phyloP scores from a whole-genome alignment of 2,329 filamentous ascomycete species.

The Fusarium xylarioides region DNA sequence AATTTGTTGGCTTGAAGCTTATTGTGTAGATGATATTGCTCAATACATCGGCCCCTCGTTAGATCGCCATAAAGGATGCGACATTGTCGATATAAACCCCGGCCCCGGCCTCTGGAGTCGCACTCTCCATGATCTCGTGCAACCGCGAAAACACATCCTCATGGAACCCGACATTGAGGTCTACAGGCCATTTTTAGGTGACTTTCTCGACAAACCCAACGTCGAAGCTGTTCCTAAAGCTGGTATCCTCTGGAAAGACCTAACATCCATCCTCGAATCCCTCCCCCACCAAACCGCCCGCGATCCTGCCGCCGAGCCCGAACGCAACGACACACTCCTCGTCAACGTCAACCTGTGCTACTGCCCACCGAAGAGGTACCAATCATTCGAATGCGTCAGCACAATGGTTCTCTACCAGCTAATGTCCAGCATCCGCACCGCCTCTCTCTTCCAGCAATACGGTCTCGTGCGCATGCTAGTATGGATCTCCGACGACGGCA shows the following conservation, averaged over 20 bases:
- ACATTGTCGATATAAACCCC: conserved; percentile 88
- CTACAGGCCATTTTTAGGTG: conserved; percentile 69
- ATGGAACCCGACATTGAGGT: conserved; percentile 73
- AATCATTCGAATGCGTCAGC: conserved; percentile 64
- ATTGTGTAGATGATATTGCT: conserved; percentile 70
- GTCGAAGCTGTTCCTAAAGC: conserved; percentile 63
- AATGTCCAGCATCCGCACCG: conserved; percentile 64
- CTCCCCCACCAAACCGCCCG: conserved; percentile 64
- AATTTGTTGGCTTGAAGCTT: neutral
- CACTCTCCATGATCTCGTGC: conserved; percentile 76
- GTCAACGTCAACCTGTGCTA: conserved; percentile 73
- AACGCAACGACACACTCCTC: conserved; percentile 77
- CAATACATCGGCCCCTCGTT: conserved; percentile 75
- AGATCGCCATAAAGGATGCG: conserved; percentile 76
- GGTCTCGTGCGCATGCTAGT: conserved; percentile 83
- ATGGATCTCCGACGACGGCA: conserved; percentile 73
- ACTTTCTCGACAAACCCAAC: conserved; percentile 61
- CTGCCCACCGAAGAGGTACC: conserved; percentile 60
- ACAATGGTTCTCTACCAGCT: conserved; percentile 70
- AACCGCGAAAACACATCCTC: conserved; percentile 84
- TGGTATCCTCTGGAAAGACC: conserved; percentile 68
- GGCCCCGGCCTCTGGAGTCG: conserved; percentile 81
- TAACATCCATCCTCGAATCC: conserved; percentile 60
- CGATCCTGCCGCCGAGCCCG: conserved; percentile 50
- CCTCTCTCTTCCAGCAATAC: conserved; percentile 74